Evolutionary conservation across 352 stramenopile species (phyloP), one percentile per base, ranked within the genome.

Genomic region (Pythium scleroteichum): DNA sequence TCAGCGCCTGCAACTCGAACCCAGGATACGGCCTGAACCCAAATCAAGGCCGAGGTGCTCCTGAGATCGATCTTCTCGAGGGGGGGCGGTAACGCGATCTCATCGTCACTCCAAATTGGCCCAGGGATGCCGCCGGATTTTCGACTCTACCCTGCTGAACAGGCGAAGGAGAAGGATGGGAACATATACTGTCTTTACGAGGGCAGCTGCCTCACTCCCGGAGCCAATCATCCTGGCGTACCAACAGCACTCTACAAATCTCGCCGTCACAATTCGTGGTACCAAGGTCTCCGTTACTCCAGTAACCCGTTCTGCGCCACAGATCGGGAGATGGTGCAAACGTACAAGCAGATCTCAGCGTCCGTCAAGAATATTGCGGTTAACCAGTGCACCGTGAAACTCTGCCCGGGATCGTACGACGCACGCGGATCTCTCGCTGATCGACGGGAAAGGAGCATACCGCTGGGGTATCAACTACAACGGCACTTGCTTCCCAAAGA

Each of bases 61-160:
- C 92, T 0, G 95, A 98, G 68, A 98, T 98, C 66, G 95, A 98
- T 72, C 75, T 98, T 17, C 69, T 98, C 7, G 95, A 88, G 97
- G 83, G 88, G n/a, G 74, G 79, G 74, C 40, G 79, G 52, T 6
- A 17, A 44, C 12, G 35, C 48, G n/a, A 59, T 89, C 20, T 89
- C 89, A 9, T 83, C 87, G 26, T 97, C 91, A 53, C 85, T 97
- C 10, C 94, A 98, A 59, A 59, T 97, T 12, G 77, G 78, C 0
- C 84, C 84, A 1, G 87, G 84, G 8, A 87, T 87, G 70, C 79
- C 79, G 7, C 56, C 81, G 44, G 32, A 66, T 0, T 88, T 81
- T 52, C 76, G 79, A 6, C 64, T 84, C 38, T 72, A 79, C 26
- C 23, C 42, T 4, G 3, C 69, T 6, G 44, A 54, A 14, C 2